Conservation (phyloP, 2,329 filamentous ascomycete species). For the Exophiala xenobiotica region DNA sequence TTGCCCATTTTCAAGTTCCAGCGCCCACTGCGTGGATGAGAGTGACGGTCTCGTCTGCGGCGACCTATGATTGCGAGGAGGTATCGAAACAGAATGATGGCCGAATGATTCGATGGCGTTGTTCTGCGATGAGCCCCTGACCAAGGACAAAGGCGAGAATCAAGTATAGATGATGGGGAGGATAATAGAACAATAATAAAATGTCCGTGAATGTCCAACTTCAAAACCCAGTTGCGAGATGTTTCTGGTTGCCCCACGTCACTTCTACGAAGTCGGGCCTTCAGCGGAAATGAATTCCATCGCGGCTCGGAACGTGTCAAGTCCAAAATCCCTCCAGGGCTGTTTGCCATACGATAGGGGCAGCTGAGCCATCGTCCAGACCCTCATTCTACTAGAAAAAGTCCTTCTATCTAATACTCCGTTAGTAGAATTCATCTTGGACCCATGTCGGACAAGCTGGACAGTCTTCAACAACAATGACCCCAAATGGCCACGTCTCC, state of each 20-base stretch:
- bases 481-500: conserved; percentile 17
- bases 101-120: background rate
- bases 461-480: conserved; percentile 14
- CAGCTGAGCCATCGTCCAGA: too few species aligned
- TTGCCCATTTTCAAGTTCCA: conserved; percentile 72
- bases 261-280: too few species aligned
- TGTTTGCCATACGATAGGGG: too few species aligned
- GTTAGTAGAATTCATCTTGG: too few species aligned
- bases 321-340: background rate
- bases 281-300: too few species aligned
- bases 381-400: too few species aligned
- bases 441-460: too few species aligned
- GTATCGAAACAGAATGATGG: conserved; percentile 12
- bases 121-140: background rate
- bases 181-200: background rate
- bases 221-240: too few species aligned
- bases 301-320: background rate
- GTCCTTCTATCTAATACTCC: too few species aligned
- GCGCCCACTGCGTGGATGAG: conserved; percentile 35
- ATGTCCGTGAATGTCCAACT: background rate
- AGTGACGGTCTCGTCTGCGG: conserved; percentile 45
- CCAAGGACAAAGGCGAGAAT: background rate
- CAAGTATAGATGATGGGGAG: background rate
- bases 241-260: background rate
- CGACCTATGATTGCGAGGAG: conserved; percentile 49